Evolutionary conservation across 2,329 filamentous ascomycete genomes (phyloP), one percentile per base, ranked within the genome.

Genomic region (Talaromyces amestolkiae): DNA sequence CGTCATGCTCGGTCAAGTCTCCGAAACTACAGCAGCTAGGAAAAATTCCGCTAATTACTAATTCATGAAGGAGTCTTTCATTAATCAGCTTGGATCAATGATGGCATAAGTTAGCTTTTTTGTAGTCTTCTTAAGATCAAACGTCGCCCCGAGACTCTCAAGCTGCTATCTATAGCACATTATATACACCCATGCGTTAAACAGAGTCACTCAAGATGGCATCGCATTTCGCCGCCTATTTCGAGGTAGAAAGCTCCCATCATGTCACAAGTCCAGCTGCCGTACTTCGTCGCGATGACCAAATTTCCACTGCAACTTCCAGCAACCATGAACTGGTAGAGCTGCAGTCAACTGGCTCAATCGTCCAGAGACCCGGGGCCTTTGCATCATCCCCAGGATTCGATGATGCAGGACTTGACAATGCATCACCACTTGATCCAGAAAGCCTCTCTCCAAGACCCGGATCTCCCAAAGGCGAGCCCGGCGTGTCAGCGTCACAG

Each of bases 181-280:
- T 31, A 7, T 31, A 8, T 1, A 31, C 27, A 31, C 27, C 27
- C 27, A 31, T 31, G 27, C 27, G 27, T 31, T 13, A 37, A 35
- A 11, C 35, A 7, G 35, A 37, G 19, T 17, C 8, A 22, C 13
- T 22, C 54, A 41, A 10, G 27, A 67, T 67, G 65, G 61, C 65
- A 19, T 37, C 67, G 24, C 69, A 68, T 13, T 72, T 83, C 27
- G 78, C 78, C 22, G 74, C 76, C 22, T 70, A 82, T 31, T 73
- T 83, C 61, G 75, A 80, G 54, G 77, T 83, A 31, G 79, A 83
- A 47, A 75, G 76, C 60, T 66, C 69, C 6, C 66, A 68, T 43
- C 66, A 70, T 4, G 71, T 82, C 45, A 65, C 76, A 31, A 79
- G 73, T 39, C 80, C 80, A 11, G 74, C 78, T 31, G 72, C 77